Percentiles rank a stretch among this genome's conserved stretches.
Evolutionary conservation across 1,284 basidiomycete genomes (phyloP).

Genomic region (Neolentinus lepideus): DNA sequence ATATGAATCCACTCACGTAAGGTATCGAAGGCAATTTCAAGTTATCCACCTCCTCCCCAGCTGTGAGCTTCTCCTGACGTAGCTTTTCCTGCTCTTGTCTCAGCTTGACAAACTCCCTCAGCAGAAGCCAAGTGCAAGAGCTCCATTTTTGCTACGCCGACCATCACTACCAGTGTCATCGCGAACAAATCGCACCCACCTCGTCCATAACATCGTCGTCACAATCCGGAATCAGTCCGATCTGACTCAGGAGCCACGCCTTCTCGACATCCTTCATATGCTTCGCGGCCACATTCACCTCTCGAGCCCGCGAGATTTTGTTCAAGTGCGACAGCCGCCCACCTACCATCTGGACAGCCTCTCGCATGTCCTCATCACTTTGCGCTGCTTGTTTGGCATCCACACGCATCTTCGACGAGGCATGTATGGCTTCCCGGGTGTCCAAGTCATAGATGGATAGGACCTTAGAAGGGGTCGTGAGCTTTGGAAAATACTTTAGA

Average conservation of each 20-base stretch:
- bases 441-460: conserved; percentile 70
- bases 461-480: conserved; percentile 31
- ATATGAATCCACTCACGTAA: conserved; percentile 35
- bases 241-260: conserved; percentile 69
- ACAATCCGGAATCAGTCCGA: conserved; percentile 66
- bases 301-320: conserved; percentile 47
- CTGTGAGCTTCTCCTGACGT: conserved; percentile 29
- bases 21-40: conserved; percentile 54
- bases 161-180: neutral
- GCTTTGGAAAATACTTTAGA: conserved; percentile 3
- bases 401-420: conserved; percentile 49
- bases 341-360: conserved; percentile 58
- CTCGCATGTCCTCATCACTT: conserved; percentile 34
- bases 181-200: conserved; percentile 23
- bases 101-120: conserved; percentile 61
- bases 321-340: conserved; percentile 75
- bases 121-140: conserved; percentile 70
- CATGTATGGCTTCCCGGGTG: conserved; percentile 52
- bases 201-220: conserved; percentile 88
- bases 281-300: conserved; percentile 59
- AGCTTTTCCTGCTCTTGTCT: conserved; percentile 42
- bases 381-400: conserved; percentile 21
- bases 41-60: conserved; percentile 30
- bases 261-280: conserved; percentile 66
- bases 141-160: conserved; percentile 67